These are phyloP conservation scores for Meyerozyma smithsonii DNA, from an alignment of 1,139 yeast species.

Conservation along the genomic window DNA sequence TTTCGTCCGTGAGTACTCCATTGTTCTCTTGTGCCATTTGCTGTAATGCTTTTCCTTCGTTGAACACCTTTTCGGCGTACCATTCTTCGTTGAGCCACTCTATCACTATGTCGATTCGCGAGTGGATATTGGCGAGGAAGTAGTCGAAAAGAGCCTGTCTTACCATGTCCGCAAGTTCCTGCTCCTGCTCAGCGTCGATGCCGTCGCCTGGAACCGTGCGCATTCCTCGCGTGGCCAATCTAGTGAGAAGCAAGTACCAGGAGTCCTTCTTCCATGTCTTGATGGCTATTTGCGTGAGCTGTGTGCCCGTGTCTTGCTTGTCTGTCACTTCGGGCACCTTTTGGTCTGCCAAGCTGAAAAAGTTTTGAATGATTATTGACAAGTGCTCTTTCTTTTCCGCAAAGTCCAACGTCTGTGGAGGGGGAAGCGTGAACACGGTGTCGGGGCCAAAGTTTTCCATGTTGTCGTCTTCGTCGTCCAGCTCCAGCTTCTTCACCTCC, in stretches of 20 bases:
- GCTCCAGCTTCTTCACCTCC: conserved; percentile 12
- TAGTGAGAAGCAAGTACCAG: conserved; percentile 71
- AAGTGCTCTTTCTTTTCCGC: conserved; percentile 53
- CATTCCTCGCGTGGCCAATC: conserved; percentile 81
- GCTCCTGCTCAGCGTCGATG: conserved; percentile 17
- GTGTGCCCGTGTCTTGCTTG: conserved; percentile 17
- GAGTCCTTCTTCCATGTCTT: conserved; percentile 65
- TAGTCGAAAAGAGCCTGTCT: conserved; percentile 69
- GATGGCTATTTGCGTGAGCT: conserved; percentile 50
- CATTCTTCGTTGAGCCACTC: conserved; percentile 97
- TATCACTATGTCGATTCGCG: conserved; percentile 69
- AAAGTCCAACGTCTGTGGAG: conserved; percentile 46
- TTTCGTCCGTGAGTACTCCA: conserved; percentile 6
- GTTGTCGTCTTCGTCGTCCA: conserved; percentile 34
- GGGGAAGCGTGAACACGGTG: conserved; percentile 52
- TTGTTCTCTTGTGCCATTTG: conserved; percentile 14
- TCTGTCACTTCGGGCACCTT: conserved; percentile 13
- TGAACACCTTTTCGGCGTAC: conserved; percentile 61
- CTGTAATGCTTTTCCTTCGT: conserved; percentile 21
- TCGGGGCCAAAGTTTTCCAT: conserved; percentile 35
- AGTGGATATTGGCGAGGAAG: conserved; percentile 69
- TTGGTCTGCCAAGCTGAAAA: conserved; percentile 40
- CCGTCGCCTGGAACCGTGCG: conserved; percentile 22
- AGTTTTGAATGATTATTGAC: conserved; percentile 48
- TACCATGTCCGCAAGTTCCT: conserved; percentile 53